Conservation (phyloP, 371 early-diverging fungal species). For the Mortierella sp. region DNA sequence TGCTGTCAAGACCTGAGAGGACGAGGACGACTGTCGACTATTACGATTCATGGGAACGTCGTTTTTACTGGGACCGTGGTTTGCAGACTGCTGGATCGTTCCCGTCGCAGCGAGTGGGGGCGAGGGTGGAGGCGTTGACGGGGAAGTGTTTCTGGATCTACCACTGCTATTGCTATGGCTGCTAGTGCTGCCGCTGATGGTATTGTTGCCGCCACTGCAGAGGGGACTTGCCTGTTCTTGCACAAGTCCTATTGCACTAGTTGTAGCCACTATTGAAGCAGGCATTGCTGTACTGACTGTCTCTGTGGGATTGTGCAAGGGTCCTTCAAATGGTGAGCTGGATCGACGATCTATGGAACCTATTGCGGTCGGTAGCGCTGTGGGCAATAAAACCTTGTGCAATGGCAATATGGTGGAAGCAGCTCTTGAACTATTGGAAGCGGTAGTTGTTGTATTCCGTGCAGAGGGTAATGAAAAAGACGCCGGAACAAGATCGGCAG, state of each 20-base stretch:
- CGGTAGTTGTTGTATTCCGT: background rate
- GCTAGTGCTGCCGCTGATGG: background rate
- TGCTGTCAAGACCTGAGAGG: slow-evolving; percentile 5
- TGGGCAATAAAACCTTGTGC: no score
- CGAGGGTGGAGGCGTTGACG: slow-evolving; percentile 17
- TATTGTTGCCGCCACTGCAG: background rate
- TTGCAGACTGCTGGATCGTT: background rate
- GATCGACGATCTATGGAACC: no score
- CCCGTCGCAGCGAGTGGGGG: slow-evolving; percentile 1
- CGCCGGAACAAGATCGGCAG: background rate
- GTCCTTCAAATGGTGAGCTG: no score
- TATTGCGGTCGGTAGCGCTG: no score
- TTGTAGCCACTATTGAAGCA: background rate
- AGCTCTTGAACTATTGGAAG: no score
- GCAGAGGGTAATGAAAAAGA: background rate
- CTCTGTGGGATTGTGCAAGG: background rate
- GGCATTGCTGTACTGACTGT: background rate
- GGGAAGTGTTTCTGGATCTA: slow-evolving; percentile 6
- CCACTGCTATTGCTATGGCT: background rate
- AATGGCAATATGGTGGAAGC: no score
- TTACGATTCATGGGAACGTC: background rate
- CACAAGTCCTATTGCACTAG: background rate
- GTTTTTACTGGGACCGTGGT: background rate
- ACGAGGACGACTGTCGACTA: background rate
- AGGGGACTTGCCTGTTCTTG: background rate